Evolutionary conservation across 176 grass and related monocot species (phyloP), one percentile per base, ranked within the genome.

Genomic region (Puccinellia tenuiflora): DNA sequence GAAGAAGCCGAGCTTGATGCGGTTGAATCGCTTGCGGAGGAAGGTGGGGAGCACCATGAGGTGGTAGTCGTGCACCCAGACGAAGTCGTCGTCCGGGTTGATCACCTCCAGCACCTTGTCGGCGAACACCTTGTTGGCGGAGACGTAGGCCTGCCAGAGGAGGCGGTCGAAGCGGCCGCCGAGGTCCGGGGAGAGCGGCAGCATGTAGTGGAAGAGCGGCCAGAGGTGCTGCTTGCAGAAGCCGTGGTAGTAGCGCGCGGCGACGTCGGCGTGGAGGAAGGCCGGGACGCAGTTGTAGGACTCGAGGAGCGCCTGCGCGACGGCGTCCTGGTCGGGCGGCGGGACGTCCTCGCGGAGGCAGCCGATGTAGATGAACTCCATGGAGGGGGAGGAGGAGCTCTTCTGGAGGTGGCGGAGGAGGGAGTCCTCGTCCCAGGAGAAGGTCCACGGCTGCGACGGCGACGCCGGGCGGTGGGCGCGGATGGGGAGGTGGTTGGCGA

Each of bases 151-250:
- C 87, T 97, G 95, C 95, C 95, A 98, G 0, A 98, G 73, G 34
- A 64, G 21, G 66, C 92, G 92, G 84, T 98, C 95, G 83, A 98
- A 98, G 50, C 95, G 90, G 83, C 92, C 90, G 59, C 95, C 95
- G 40, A 92, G 92, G 82, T 97, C 95, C 0, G 92, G 95, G 39
- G 95, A 95, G 12, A 98, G 86, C 30, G 95, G 95, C 22, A 98
- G 87, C 95, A 95, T 98, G 82, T 98, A 98, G 84, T 98, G 95
- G 87, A 98, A 98, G 39, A 98, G 92, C 21, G 95, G 92, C 95
- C 95, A 98, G 13, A 98, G 81, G n/a, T 98, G 88, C 88, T 98
- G 95, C 86, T 98, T 98, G 88, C 95, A 98, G 91, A 98, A 98
- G 66, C 95, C 95, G 48, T 95, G 92, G 86, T 98, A 98, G 83